A percentile compares a stretch with the other conserved stretches of the same genome.
Evolutionary conservation across 164 flowering plant species (phyloP).

Genomic region (Santalum album): DNA sequence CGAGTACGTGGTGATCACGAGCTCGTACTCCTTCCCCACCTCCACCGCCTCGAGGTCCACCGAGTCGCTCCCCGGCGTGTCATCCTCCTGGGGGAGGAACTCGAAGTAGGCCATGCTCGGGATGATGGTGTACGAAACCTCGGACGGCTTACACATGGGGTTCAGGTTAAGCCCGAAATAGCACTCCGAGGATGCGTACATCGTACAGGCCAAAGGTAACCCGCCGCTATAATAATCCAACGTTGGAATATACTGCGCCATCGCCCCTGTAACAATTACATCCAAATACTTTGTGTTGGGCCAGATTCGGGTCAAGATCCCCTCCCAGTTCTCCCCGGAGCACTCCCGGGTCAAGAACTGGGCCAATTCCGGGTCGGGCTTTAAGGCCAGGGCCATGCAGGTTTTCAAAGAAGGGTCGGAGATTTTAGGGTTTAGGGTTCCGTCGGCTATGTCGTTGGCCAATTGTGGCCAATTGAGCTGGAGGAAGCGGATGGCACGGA

Average conservation of each 20-base stretch:
- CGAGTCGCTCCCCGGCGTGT: slow-evolving; percentile 3
- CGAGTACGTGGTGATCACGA: slow-evolving; percentile 58
- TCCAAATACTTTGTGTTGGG: slow-evolving; percentile 79
- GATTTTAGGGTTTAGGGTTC: slow-evolving; percentile 41
- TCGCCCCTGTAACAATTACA: slow-evolving; percentile 76
- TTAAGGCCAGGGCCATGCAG: slow-evolving; percentile 20
- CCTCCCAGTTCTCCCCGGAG: slow-evolving; percentile 43
- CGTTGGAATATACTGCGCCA: slow-evolving; percentile 81
- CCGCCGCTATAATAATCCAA: slow-evolving; percentile 60
- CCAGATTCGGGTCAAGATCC: slow-evolving; percentile 64
- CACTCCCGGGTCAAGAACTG: slow-evolving; percentile 38
- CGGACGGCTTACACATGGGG: slow-evolving; percentile 56
- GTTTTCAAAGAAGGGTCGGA: slow-evolving; percentile 32
- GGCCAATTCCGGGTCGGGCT: slow-evolving; percentile 47
- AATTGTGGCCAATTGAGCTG: slow-evolving; percentile 49
- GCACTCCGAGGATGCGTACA: slow-evolving; percentile 85
- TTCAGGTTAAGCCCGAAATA: slow-evolving; percentile 63
- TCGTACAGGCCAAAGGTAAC: slow-evolving; percentile 56
- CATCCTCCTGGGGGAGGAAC: slow-evolving; percentile 43
- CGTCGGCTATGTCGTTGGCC: slow-evolving; percentile 42
- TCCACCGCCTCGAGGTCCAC: slow-evolving; percentile 55
- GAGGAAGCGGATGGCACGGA: slow-evolving; percentile 65
- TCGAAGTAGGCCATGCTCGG: slow-evolving; percentile 80
- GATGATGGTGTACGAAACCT: slow-evolving; percentile 71
- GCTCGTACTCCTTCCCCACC: slow-evolving; percentile 61